phyloP scores from a whole-genome alignment of 495 filamentous ascomycete genomes.

The Aspergillus wentii region DNA sequence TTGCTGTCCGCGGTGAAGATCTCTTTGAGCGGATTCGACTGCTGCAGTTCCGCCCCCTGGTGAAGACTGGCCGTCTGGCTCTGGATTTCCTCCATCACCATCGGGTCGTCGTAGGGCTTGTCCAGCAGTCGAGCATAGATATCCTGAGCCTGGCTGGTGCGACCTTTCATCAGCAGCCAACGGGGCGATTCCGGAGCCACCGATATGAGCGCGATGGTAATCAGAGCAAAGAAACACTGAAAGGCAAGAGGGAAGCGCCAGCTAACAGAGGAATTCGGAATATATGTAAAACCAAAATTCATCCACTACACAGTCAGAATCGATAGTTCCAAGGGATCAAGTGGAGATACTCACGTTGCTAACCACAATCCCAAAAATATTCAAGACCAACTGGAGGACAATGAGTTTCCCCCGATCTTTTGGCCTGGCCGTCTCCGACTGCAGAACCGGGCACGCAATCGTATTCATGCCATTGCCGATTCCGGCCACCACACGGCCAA shows the following conservation, averaged over 20 bases:
- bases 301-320: conserved; percentile 12
- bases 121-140: conserved; percentile 29
- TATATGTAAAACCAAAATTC: conserved; percentile 13
- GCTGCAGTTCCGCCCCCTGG: background rate
- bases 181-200: conserved; percentile 47
- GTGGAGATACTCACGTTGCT: conserved; percentile 4
- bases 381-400: conserved; percentile 51
- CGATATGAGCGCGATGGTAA: conserved; percentile 34
- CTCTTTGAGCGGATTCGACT: background rate
- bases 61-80: conserved; percentile 7
- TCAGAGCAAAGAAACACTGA: conserved; percentile 45
- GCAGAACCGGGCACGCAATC: conserved; percentile 39
- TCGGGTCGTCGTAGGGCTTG: conserved; percentile 20
- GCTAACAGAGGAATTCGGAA: conserved; percentile 22
- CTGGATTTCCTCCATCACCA: conserved; percentile 20
- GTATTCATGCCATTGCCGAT: conserved; percentile 38
- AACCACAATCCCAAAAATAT: conserved; percentile 39
- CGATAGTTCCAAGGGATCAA: conserved; percentile 1
- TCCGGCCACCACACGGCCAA: conserved; percentile 36
- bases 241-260: conserved; percentile 47
- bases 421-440: conserved; percentile 46
- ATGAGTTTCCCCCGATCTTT: conserved; percentile 54
- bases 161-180: conserved; percentile 15
- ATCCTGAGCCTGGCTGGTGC: conserved; percentile 27
- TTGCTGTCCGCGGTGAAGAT: conserved; percentile 10